A percentile compares a stretch with the other conserved stretches of the same genome.
These are phyloP conservation scores for Candida mesenterica DNA, from an alignment of 1,139 yeast species.

Conservation along the genomic window DNA sequence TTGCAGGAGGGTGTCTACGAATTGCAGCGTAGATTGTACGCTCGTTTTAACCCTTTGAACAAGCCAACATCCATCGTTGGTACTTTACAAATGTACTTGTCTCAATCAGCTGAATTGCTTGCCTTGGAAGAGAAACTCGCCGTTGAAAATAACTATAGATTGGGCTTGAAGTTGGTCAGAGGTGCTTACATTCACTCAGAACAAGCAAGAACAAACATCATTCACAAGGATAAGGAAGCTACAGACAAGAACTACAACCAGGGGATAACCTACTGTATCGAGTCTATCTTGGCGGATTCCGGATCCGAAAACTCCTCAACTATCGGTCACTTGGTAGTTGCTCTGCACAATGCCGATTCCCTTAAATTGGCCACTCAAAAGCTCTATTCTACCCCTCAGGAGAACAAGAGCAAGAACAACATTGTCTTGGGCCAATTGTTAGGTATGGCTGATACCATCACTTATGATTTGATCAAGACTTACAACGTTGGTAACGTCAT, in stretches of 20 bases:
- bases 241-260: constrained; percentile 75
- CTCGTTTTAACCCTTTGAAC: constrained; percentile 63
- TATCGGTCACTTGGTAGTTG: constrained; percentile 85
- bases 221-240: constrained; percentile 72
- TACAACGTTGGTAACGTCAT: constrained; percentile 72
- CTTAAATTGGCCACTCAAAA: constrained; percentile 67
- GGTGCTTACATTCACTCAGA: constrained; percentile 97
- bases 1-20: constrained; percentile 91
- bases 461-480: constrained; percentile 66
- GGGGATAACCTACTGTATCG: constrained; percentile 66
- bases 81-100: constrained; percentile 89
- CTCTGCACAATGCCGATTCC: constrained; percentile 86
- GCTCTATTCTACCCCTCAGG: constrained; percentile 28
- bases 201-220: constrained; percentile 60
- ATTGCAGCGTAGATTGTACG: constrained; percentile 79
- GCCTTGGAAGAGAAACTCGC: constrained; percentile 68
- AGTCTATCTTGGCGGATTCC: constrained; percentile 47
- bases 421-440: constrained; percentile 86
- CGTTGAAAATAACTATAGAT: constrained; percentile 56
- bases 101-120: constrained; percentile 64
- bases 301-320: constrained; percentile 39
- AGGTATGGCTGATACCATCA: constrained; percentile 94
- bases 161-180: constrained; percentile 92
- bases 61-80: constrained; percentile 75
- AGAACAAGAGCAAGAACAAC: constrained; percentile 47